Percentiles rank a stretch among this genome's conserved stretches.
phyloP scores from a whole-genome alignment of 140 eudicot genomes.

The Anethum foeniculum region DNA sequence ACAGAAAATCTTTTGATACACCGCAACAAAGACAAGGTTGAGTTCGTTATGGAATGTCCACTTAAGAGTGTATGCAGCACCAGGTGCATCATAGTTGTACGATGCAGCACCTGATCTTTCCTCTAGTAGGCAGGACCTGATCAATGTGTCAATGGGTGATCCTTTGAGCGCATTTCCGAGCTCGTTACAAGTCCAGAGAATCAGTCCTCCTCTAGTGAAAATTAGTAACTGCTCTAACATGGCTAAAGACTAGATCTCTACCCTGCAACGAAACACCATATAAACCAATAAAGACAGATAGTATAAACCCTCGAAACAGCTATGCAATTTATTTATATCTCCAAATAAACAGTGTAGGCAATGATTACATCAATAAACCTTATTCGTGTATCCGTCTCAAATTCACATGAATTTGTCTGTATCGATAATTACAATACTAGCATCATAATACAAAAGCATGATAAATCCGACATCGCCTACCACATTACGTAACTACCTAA shows the following conservation, averaged over 20 bases:
- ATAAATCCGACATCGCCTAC: neutral
- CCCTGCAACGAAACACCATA: slow-evolving; percentile 21
- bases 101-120: slow-evolving; percentile 89
- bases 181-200: slow-evolving; percentile 99
- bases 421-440: neutral
- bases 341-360: neutral
- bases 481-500: neutral
- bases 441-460: neutral
- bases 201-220: slow-evolving; percentile 91
- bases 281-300: neutral
- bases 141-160: slow-evolving; percentile 78
- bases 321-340: neutral
- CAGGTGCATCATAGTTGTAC: slow-evolving; percentile 80
- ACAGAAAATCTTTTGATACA: slow-evolving; percentile 80
- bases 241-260: slow-evolving; percentile 26
- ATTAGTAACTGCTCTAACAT: slow-evolving; percentile 96
- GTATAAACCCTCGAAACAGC: neutral
- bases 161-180: slow-evolving; percentile 88
- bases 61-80: slow-evolving; percentile 83
- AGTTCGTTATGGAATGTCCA: slow-evolving; percentile 96
- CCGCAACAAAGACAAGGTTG: slow-evolving; percentile 88
- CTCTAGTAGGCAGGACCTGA: slow-evolving; percentile 87
- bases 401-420: neutral
- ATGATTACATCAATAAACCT: neutral
- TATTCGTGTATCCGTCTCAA: neutral